Evolutionary conservation across 148 eudicot genomes (phyloP).

Genomic region (Chenopodium suecicum): DNA sequence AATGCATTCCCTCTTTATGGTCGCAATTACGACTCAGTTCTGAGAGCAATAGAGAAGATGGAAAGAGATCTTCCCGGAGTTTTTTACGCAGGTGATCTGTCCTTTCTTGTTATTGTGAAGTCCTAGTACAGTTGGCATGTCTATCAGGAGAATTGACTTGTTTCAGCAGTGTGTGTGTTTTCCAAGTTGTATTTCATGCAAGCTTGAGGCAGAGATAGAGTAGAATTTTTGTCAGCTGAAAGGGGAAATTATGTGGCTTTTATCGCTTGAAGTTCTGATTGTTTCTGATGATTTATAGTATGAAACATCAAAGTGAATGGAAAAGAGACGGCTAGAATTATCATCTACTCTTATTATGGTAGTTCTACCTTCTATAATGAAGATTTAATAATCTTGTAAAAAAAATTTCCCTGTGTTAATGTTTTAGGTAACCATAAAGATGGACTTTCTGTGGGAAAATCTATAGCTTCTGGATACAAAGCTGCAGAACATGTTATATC

Average conservation of each 20-base stretch:
- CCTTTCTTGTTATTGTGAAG: neutral
- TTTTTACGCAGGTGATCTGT: constrained; percentile 76
- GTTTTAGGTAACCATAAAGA: constrained; percentile 81
- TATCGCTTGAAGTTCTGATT: neutral
- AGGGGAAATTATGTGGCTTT: neutral
- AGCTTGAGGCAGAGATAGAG: neutral
- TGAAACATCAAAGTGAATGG: neutral
- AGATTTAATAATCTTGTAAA: neutral
- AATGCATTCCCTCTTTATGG: constrained; percentile 93
- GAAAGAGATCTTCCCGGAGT: constrained; percentile 87
- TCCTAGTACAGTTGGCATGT: neutral
- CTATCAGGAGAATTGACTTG: neutral
- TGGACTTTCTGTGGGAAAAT: constrained; percentile 95
- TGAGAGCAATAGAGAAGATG: constrained; percentile 76
- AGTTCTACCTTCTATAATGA: neutral
- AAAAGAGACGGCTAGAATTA: neutral
- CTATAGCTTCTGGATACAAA: constrained; percentile 75
- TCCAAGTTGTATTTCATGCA: neutral
- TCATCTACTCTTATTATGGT: neutral
- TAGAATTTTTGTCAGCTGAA: neutral
- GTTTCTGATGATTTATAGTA: neutral
- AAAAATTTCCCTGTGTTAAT: neutral
- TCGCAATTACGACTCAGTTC: constrained; percentile 59
- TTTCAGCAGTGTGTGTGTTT: neutral
- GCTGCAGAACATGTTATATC: constrained; percentile 84